Base-by-base conservation (phyloP, 192 early-diverging fungal genomes). In the Paraglomus brasilianum region DNA sequence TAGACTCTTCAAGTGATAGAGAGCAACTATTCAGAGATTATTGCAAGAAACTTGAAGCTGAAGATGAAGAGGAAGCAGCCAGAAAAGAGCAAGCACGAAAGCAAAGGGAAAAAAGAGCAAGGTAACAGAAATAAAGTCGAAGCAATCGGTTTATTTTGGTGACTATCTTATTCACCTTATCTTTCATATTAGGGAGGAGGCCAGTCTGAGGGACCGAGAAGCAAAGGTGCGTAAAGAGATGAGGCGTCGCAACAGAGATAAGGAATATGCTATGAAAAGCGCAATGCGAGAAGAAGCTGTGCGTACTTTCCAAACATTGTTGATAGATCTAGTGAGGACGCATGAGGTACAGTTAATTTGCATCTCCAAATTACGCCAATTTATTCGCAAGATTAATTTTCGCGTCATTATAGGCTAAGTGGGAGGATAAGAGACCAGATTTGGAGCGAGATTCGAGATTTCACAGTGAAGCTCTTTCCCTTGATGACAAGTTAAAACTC, bases 21-120 rank as follows among this genome's bases (percentile, higher is more conserved):
- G 91, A 93, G 74, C 85, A 85, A 41, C 57, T 88, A 49, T 93
- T 93, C 65, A 73, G 87, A 42, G 83, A 89, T 47, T 92, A 86
- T 64, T 70, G 84, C 39, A 77, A 75, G 57, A 77, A 76, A 50
- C 61, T 82, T 5, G 75, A 77, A 17, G 68, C 74, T 8, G 75
- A 80, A 43, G 64, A 83, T 40, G 67, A 69, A 58, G 53, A 69
- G 40, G 67, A 69, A 47, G 48, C 58, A 56, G 13, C 44, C 30
- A 69, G 44, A 44, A 69, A 19, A 48, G 67, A 69, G 21, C 4
- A 69, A 21, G 67, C 56, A 59, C 39, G 53, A 9, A 69, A 47
- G 47, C 67, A 58, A 47, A 57, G 30, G 40, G 67, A 69, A 38
- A 41, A 56, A 7, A 69, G 48, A 69, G 42, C 53, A 42, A 69